Percentiles rank a stretch among this genome's conserved stretches.
Evolutionary conservation across 23 red algal species (phyloP).

Genomic region (Gracilaria vermiculophylla): DNA sequence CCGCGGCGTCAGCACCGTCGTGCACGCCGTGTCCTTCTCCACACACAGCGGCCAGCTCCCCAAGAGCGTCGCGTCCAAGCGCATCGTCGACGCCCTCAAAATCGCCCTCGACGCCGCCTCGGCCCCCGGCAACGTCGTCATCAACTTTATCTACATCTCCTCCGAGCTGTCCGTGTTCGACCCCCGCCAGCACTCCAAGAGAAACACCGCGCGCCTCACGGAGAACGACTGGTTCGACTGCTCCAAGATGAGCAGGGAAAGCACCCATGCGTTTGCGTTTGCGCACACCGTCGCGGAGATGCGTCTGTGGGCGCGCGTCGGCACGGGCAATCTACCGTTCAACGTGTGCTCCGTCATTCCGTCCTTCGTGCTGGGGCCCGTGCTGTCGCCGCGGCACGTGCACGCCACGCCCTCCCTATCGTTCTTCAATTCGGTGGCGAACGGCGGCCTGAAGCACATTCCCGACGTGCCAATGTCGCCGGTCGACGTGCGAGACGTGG

Average conservation of each 20-base stretch:
- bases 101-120: slow-evolving; percentile 53
- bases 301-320: slow-evolving; percentile 57
- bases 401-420: slow-evolving; percentile 12
- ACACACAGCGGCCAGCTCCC: slow-evolving; percentile 38
- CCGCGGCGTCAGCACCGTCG: slow-evolving; percentile 47
- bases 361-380: slow-evolving; percentile 41
- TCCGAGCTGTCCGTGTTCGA: slow-evolving; percentile 60
- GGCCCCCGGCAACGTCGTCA: slow-evolving; percentile 59
- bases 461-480: slow-evolving; percentile 62
- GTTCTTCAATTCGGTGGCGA: slow-evolving; percentile 37
- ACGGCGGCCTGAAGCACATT: slow-evolving; percentile 6
- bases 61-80: slow-evolving; percentile 34
- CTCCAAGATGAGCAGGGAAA: neutral
- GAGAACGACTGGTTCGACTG: slow-evolving; percentile 71
- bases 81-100: slow-evolving; percentile 61
- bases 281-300: slow-evolving; percentile 58
- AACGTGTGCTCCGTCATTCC: slow-evolving; percentile 71
- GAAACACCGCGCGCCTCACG: slow-evolving; percentile 20
- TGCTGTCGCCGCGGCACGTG: slow-evolving; percentile 36
- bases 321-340: slow-evolving; percentile 46
- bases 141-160: slow-evolving; percentile 66
- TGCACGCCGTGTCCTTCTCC: slow-evolving; percentile 58
- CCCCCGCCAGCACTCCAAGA: slow-evolving; percentile 22
- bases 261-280: slow-evolving; percentile 43
- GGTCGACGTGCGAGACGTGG: slow-evolving; percentile 60